Evolutionary conservation across 148 eudicot species (phyloP), one percentile per base, ranked within the genome.

Genomic region (Cornus florida): DNA sequence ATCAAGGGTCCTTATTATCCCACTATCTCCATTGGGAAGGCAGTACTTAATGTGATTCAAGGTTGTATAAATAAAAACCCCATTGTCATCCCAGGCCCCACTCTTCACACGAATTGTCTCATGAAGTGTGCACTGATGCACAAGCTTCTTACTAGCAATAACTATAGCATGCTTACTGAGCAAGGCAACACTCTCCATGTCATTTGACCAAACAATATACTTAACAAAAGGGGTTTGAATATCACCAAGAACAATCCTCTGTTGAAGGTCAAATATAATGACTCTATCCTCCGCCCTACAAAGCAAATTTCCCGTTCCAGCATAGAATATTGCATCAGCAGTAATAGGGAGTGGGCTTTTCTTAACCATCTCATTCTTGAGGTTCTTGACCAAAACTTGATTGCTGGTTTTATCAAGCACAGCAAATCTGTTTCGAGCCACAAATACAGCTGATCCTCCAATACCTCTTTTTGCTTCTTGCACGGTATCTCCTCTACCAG

Each of bases 61-160:
- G 14, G 98, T 95, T 31, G 98, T 89, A 78, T 95, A 95, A 33
- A 95, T 93, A 79, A 95, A 95, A 22, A 95, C 98, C 41, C 97
- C 97, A 70, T 90, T 91, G 73, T 95, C 98, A 75, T 95, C 96
- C 98, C 98, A 95, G 23, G 91, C 94, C 82, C 98, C 98, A 81
- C 98, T 95, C 87, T 95, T 95, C 62, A 95, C 97, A 78, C 98
- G 95, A 76, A 95, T 95, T 38, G 98, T 95, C 82, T 95, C 98
- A 39, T 95, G 98, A 84, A 95, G 97, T 46, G 97, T 95, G 90
- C 98, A 95, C 19, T 93, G 92, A 75, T 95, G 98, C 81, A 87
- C 96, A 43, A 95, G 98, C 77, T 82, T 93, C 80, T 91, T 95
- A 80, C 85, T 92, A 82, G 98, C 97, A 72, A 93, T 90, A 46